Evolutionary conservation across 2,329 filamentous ascomycete species (phyloP).

Genomic region (Colletotrichum lupini): DNA sequence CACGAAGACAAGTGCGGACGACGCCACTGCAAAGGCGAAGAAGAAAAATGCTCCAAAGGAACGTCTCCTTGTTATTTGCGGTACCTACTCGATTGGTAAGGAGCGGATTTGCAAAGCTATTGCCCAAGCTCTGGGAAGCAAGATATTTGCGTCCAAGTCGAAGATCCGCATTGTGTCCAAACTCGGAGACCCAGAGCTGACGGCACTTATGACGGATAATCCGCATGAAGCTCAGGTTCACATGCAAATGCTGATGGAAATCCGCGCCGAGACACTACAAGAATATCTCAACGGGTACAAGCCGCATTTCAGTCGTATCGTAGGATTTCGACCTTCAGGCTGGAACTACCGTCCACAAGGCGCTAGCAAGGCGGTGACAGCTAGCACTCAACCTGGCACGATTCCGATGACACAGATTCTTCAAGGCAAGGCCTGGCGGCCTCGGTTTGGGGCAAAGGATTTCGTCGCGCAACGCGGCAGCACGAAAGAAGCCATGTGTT

Average conservation of each 20-base stretch:
- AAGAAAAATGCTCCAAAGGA: slow-evolving; percentile 49
- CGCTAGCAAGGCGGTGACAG: slow-evolving; percentile 60
- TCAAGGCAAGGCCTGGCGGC: slow-evolving; percentile 77
- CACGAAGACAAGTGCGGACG: slow-evolving; percentile 46
- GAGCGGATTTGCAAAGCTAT: slow-evolving; percentile 95
- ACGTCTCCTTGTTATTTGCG: slow-evolving; percentile 89
- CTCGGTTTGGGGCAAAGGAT: slow-evolving; percentile 76
- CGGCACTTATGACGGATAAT: slow-evolving; percentile 80
- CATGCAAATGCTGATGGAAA: slow-evolving; percentile 96
- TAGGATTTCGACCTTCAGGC: slow-evolving; percentile 91
- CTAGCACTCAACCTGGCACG: slow-evolving; percentile 60
- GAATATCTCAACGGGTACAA: slow-evolving; percentile 87
- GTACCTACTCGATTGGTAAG: slow-evolving; percentile 98
- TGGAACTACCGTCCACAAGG: slow-evolving; percentile 89
- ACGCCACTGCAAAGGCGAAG: slow-evolving; percentile 43
- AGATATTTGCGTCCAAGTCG: slow-evolving; percentile 86
- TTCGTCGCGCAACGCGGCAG: slow-evolving; percentile 86
- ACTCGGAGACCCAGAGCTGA: slow-evolving; percentile 86
- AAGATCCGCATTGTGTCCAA: slow-evolving; percentile 89
- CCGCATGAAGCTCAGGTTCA: slow-evolving; percentile 92
- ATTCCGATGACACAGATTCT: slow-evolving; percentile 63
- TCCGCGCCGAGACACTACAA: slow-evolving; percentile 88
- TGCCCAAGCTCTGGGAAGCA: slow-evolving; percentile 83
- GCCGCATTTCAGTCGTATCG: slow-evolving; percentile 84
- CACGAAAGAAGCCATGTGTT: slow-evolving; percentile 84